phyloP scores from a whole-genome alignment of 1,139 yeast species.

The Candida gigantensis region DNA sequence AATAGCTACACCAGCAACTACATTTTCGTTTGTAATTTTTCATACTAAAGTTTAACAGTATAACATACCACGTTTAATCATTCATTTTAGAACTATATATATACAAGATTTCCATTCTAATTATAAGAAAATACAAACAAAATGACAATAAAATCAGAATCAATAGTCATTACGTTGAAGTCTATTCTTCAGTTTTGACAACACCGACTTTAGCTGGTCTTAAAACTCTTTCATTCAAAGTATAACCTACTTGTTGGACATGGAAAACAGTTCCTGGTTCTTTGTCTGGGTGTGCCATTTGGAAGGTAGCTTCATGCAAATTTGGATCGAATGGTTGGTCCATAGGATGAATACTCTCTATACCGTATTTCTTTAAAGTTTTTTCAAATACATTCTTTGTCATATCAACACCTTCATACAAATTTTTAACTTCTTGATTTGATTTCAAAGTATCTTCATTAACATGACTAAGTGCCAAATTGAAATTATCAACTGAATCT shows the following conservation, averaged over 20 bases:
- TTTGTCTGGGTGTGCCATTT: constrained; percentile 83
- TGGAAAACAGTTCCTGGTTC: constrained; percentile 93
- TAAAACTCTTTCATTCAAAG: constrained; percentile 81
- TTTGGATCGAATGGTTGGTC: constrained; percentile 91
- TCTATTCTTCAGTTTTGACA: constrained; percentile 64
- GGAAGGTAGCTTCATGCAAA: constrained; percentile 90
- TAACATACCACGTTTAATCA: no score
- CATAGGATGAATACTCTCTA: constrained; percentile 76
- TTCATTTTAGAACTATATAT: no score
- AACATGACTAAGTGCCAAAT: constrained; percentile 81
- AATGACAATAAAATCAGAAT: not conserved
- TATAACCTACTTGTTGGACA: constrained; percentile 90
- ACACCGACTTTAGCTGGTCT: constrained; percentile 98
- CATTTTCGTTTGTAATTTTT: no score
- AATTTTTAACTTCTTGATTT: constrained; percentile 66
- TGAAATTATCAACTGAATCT: constrained; percentile 89
- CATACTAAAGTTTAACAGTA: no score
- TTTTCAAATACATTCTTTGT: constrained; percentile 85
- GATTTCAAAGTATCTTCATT: constrained; percentile 60
- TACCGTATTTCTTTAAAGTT: constrained; percentile 80
- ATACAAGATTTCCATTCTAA: not conserved
- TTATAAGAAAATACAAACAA: not conserved
- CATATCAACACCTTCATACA: constrained; percentile 90
- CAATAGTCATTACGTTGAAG: constrained; percentile 14
- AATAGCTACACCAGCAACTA: no score